Base-by-base conservation (phyloP, 345 rosid species). In the Hibiscus syriacus region DNA sequence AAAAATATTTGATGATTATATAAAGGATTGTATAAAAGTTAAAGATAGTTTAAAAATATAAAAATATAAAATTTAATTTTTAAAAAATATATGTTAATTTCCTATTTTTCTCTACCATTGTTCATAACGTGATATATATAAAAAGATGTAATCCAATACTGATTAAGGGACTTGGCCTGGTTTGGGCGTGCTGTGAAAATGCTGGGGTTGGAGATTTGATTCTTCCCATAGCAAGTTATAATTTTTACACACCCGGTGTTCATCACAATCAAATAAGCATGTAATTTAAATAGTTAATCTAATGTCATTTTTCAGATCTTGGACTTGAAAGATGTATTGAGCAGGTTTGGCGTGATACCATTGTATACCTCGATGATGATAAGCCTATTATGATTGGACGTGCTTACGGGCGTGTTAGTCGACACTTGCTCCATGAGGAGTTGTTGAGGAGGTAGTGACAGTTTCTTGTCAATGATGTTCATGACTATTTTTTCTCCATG, bases 341-440 rank as follows among this genome's bases (percentile, higher is more conserved):
- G 75, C 97, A 90, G 75, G 98, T 93, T 23, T 93, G 98, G 97
- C 75, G 76, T 76, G 96, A 93, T 36, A 90, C 98, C 0, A 71
- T 93, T 61, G 97, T 90, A 17, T 90, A 85, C 65, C 85, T 93
- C 16, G 96, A 93, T 0, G 77, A 87, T 64, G 80, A 67, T 43
- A 79, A 87, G 73, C 96, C 96, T 19, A 77, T 90, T 73, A 52
- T 83, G 41, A 90, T 89, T 11, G 98, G 96, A n/a, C 96, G 98
- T 64, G 91, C 98, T 56, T 90, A 90, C 77, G 98, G 98, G 72
- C 83, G 98, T 61, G 98, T 93, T 73, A 86, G 88, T 79, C 81
- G 97, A 36, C 83, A 85, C 77, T 77, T 89, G 76, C 97, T 93
- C 55, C 97, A 90, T 27, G 98, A 93, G 46, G 96, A 90, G 79